Conservation (phyloP, 192 early-diverging fungal species). For the Rhizoclosmatium globosum region DNA sequence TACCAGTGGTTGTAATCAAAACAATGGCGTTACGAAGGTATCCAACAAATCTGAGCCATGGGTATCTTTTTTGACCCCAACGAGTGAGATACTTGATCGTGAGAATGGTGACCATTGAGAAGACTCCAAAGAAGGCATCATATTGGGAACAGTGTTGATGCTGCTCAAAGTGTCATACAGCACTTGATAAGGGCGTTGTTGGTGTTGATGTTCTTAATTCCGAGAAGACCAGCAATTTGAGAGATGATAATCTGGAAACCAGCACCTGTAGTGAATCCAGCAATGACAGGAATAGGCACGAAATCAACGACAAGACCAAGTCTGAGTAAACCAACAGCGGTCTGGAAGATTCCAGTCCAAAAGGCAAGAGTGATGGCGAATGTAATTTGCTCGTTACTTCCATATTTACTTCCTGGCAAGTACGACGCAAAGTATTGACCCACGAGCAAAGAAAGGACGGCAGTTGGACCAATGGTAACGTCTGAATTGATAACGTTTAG, state of each 20-base stretch:
- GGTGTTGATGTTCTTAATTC: conserved; percentile 78
- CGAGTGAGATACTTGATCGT: conserved; percentile 40
- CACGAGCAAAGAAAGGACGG: conserved; percentile 80
- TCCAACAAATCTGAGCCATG: conserved; percentile 65
- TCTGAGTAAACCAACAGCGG: conserved; percentile 78
- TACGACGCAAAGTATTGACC: conserved; percentile 67
- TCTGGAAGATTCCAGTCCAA: conserved; percentile 74
- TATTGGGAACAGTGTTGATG: conserved; percentile 46
- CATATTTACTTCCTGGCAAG: conserved; percentile 29
- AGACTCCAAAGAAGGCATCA: conserved; percentile 66
- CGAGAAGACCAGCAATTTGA: conserved; percentile 83
- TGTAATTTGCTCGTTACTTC: conserved; percentile 41
- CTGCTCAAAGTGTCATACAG: conserved; percentile 68
- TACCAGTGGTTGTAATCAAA: conserved; percentile 74
- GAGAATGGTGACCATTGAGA: conserved; percentile 47
- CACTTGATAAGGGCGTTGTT: conserved; percentile 76
- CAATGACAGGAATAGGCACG: conserved; percentile 74
- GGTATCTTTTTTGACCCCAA: not conserved
- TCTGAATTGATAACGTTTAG: too few relatives aligned
- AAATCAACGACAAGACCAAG: conserved; percentile 89
- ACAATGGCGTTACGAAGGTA: conserved; percentile 78
- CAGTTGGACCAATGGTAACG: conserved; percentile 76
- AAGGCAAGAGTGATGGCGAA: conserved; percentile 73
- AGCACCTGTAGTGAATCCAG: conserved; percentile 83
- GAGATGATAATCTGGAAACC: conserved; percentile 82